Evolutionary conservation across 176 grass and related monocot genomes (phyloP).

Genomic region (Bolboschoenus planiculmis): DNA sequence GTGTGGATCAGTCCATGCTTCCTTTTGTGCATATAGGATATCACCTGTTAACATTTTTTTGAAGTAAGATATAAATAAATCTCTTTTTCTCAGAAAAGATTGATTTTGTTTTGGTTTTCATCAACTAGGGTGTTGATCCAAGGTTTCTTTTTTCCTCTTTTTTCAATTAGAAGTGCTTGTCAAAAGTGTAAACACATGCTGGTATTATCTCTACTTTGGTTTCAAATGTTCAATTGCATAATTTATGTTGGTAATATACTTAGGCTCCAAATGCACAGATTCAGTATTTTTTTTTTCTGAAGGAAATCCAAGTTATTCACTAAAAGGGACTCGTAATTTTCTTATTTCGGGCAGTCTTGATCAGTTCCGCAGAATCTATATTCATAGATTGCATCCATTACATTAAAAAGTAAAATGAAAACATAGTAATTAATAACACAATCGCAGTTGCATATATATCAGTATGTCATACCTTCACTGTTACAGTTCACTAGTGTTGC

Average conservation of each 20-base stretch:
- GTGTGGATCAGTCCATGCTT: conserved; percentile 15
- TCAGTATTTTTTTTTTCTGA: not conserved
- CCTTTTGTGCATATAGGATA: conserved; percentile 25
- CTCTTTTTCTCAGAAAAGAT: not conserved
- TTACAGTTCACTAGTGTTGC: conserved; percentile 12
- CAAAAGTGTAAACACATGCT: no score
- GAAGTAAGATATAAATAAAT: no score
- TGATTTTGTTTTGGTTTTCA: not conserved
- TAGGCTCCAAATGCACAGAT: not conserved
- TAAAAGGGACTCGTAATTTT: not conserved
- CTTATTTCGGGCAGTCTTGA: not conserved
- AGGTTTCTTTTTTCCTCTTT: not conserved
- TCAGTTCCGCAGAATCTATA: not conserved
- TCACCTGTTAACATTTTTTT: conserved; percentile 15
- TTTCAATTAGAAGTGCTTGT: no score
- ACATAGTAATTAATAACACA: not conserved
- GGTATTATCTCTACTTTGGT: not conserved
- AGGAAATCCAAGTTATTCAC: not conserved
- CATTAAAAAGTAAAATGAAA: not conserved
- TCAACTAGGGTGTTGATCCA: not conserved
- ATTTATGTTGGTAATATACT: not conserved
- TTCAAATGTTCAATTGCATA: not conserved
- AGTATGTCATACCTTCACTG: conserved; percentile 5
- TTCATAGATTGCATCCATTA: not conserved
- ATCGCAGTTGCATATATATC: not conserved